Conservation (phyloP, 768 basidiomycete genomes). For the Russula sp. region DNA sequence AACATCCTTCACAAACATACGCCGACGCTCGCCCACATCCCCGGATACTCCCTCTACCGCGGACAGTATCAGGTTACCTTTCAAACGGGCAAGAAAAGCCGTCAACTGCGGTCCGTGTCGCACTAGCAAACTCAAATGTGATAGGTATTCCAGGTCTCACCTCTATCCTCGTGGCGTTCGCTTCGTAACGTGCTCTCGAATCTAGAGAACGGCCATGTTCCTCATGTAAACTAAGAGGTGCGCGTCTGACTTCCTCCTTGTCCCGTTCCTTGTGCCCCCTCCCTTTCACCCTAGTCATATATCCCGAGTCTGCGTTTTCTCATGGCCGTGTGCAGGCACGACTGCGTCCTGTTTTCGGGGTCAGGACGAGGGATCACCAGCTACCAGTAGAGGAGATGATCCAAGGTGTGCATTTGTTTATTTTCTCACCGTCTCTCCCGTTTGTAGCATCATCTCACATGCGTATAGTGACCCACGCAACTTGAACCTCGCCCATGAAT, state of each 20-base stretch:
- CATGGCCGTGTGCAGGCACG: slow-evolving; percentile 49
- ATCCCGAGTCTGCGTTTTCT: neutral
- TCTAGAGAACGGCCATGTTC: slow-evolving; percentile 81
- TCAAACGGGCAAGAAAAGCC: slow-evolving; percentile 80
- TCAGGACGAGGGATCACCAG: slow-evolving; percentile 47
- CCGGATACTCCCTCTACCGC: neutral
- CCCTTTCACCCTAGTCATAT: slow-evolving; percentile 1
- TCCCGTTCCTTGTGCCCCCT: neutral
- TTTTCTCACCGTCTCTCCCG: neutral
- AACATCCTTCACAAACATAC: neutral
- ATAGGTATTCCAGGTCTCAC: slow-evolving; percentile 47
- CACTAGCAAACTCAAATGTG: slow-evolving; percentile 84
- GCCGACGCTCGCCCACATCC: slow-evolving; percentile 7
- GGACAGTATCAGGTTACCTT: slow-evolving; percentile 38
- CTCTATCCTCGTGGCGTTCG: slow-evolving; percentile 17
- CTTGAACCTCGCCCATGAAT: slow-evolving; percentile 57
- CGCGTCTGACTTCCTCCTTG: slow-evolving; percentile 25
- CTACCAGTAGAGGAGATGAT: slow-evolving; percentile 41
- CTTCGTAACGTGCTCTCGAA: neutral
- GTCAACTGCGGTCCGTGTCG: slow-evolving; percentile 89
- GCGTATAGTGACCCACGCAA: slow-evolving; percentile 33
- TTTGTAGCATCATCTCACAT: neutral
- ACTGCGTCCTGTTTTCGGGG: slow-evolving; percentile 76
- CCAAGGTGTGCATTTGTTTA: slow-evolving; percentile 38
- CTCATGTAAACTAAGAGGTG: slow-evolving; percentile 77